Evolutionary conservation across 1,284 basidiomycete genomes (phyloP).

Genomic region (Fistulinella cinereoalba): DNA sequence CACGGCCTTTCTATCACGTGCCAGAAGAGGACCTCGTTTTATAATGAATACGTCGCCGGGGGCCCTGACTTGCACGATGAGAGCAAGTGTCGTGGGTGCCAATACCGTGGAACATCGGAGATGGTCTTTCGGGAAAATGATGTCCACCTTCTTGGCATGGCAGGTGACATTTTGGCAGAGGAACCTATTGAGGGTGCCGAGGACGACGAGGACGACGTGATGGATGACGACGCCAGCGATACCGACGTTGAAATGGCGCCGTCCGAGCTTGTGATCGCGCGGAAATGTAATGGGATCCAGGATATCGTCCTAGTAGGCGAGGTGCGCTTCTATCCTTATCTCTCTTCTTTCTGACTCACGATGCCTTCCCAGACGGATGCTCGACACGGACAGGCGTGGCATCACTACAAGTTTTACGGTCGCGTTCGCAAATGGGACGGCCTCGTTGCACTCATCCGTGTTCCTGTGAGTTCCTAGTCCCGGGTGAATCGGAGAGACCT

Average conservation of each 20-base stretch:
- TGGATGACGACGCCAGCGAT: conserved; percentile 24
- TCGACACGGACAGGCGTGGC: conserved; percentile 58
- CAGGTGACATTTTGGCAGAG: conserved; percentile 7
- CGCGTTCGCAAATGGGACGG: conserved; percentile 68
- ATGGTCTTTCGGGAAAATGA: conserved; percentile 33
- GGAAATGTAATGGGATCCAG: conserved; percentile 48
- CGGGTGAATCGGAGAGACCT: too few relatives aligned
- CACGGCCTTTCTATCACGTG: conserved; percentile 24
- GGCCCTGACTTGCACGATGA: conserved; percentile 41
- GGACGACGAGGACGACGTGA: conserved; percentile 21
- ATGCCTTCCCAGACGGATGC: conserved; percentile 44
- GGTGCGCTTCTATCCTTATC: conserved; percentile 28
- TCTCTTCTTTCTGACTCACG: conserved; percentile 2
- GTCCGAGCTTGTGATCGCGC: conserved; percentile 27
- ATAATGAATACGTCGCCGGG: conserved; percentile 38
- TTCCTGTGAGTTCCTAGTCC: conserved; percentile 36
- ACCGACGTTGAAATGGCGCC: conserved; percentile 27
- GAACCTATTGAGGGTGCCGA: conserved; percentile 17
- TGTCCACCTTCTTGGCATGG: conserved; percentile 11
- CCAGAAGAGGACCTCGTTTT: conserved; percentile 25
- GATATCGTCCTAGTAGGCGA: conserved; percentile 61
- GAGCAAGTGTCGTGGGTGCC: conserved; percentile 40
- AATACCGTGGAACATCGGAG: conserved; percentile 28
- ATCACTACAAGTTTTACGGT: conserved; percentile 57
- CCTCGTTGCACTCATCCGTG: conserved; percentile 58